Percentiles rank a stretch among this genome's conserved stretches.
These are phyloP conservation scores for Acrasis kona DNA, from an alignment of 78 protist species.

Conservation along the genomic window DNA sequence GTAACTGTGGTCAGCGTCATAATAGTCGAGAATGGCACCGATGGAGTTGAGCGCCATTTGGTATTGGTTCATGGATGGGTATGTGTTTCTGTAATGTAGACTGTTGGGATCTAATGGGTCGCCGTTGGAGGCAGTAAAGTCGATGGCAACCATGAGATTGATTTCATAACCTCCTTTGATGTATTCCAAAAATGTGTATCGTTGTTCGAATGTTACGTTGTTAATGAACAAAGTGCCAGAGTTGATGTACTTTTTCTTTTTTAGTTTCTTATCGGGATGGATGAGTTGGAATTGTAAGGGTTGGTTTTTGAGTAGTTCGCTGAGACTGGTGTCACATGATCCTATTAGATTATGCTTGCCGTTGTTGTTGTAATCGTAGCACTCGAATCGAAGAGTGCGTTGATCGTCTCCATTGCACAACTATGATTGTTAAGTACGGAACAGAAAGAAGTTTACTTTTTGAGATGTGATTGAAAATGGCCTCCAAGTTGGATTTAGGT, in stretches of 20 bases:
- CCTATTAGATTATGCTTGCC: constrained; percentile 61
- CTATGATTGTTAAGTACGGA: no score
- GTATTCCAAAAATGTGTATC: constrained; percentile 47
- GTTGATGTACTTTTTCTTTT: constrained; percentile 29
- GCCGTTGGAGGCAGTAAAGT: constrained; percentile 77
- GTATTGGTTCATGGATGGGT: constrained; percentile 37
- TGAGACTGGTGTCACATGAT: not conserved
- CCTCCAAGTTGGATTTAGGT: constrained; percentile 35
- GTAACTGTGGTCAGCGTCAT: constrained; percentile 47
- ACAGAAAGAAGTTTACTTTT: no score
- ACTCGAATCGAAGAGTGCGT: constrained; percentile 8
- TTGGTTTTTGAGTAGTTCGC: not conserved
- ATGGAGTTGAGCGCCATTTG: constrained; percentile 41
- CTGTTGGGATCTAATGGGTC: constrained; percentile 11
- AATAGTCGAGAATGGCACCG: constrained; percentile 39
- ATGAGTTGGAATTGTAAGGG: not conserved
- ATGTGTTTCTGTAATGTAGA: constrained; percentile 53
- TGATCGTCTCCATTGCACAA: constrained; percentile 31
- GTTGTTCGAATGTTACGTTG: not conserved
- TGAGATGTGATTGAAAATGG: not conserved
- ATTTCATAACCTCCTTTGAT: constrained; percentile 60
- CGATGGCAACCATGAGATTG: constrained; percentile 57
- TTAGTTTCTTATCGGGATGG: constrained; percentile 32
- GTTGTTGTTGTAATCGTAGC: constrained; percentile 43
- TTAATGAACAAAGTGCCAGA: constrained; percentile 27